Evolutionary conservation across 2,329 filamentous ascomycete genomes (phyloP), one percentile per base, ranked within the genome.

Genomic region (Nemania diffusa): DNA sequence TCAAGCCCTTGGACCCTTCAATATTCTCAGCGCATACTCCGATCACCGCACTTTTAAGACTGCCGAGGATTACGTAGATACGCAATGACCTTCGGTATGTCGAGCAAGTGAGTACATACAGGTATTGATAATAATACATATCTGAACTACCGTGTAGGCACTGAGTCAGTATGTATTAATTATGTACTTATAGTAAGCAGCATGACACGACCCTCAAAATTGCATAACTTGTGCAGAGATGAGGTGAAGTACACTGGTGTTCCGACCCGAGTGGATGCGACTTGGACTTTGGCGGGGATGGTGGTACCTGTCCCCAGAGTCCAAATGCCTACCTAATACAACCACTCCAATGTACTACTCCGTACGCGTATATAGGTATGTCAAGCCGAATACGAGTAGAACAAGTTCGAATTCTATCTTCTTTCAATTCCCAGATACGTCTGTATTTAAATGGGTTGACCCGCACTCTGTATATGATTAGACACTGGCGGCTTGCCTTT

Each of bases 101-200:
- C 17, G 40, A 7, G 20, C 29, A 32, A 9, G 5, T 44, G 15
- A 15, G 17, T 20, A n/a, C 40, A 44, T 4, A 20, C 4, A 20
- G 40, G 9, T 44, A 17, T 8, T 6, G n/a, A 44, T 44, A 44
- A 8, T 44, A 20, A 17, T 20, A 20, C n/a, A n/a, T n/a, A n/a
- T n/a, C n/a, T n/a, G n/a, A n/a, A n/a, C n/a, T n/a, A n/a, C n/a
- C n/a, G n/a, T n/a, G n/a, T n/a, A n/a, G n/a, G n/a, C n/a, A n/a
- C n/a, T n/a, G n/a, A n/a, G n/a, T n/a, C n/a, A n/a, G 15, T 8
- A 20, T 15, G 40, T 44, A 44, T 17, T 15, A 15, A 40, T 5
- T 40, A 5, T 15, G 15, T 44, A n/a, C 17, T 8, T 20, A 44
- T 17, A 44, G 57, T 59, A 59, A 59, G 57, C 57, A 40, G 4